phyloP scores from a whole-genome alignment of 805 yeast species.

The Candida xyloterini region DNA sequence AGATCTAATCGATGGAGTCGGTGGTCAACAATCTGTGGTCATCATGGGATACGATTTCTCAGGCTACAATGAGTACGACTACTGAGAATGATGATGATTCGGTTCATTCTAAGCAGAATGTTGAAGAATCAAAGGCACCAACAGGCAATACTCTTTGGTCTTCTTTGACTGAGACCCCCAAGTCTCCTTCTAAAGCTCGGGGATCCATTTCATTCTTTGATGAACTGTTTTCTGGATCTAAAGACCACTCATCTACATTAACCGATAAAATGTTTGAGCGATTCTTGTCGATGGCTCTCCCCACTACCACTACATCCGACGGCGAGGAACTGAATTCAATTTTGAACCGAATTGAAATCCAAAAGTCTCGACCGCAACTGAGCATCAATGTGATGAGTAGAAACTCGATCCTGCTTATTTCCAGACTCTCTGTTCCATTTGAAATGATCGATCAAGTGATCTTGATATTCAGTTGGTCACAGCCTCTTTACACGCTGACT shows the following conservation, averaged over 20 bases:
- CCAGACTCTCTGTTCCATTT: slow-evolving; percentile 61
- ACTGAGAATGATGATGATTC: not conserved
- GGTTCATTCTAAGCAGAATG: not conserved
- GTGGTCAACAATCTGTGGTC: slow-evolving; percentile 28
- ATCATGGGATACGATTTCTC: slow-evolving; percentile 27
- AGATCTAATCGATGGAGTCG: slow-evolving; percentile 23
- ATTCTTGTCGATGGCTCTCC: slow-evolving; percentile 67
- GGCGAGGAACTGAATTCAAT: slow-evolving; percentile 35
- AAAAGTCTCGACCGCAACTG: slow-evolving; percentile 62
- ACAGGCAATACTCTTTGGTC: slow-evolving; percentile 17
- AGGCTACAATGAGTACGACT: slow-evolving; percentile 7
- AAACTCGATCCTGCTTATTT: slow-evolving; percentile 60
- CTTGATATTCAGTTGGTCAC: slow-evolving; percentile 59
- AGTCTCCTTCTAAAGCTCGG: slow-evolving; percentile 3
- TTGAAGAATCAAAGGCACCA: slow-evolving; percentile 8
- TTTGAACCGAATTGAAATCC: slow-evolving; percentile 54
- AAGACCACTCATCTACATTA: slow-evolving; percentile 28
- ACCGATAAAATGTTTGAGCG: slow-evolving; percentile 74
- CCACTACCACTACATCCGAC: slow-evolving; percentile 52
- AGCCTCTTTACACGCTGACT: slow-evolving; percentile 60
- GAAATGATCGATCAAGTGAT: slow-evolving; percentile 56
- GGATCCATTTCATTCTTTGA: slow-evolving; percentile 20
- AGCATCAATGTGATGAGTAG: slow-evolving; percentile 68
- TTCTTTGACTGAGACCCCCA: slow-evolving; percentile 14
- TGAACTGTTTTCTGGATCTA: slow-evolving; percentile 20